Conservation (phyloP, 2,329 filamentous ascomycete genomes). For the Fusarium anguioides region DNA sequence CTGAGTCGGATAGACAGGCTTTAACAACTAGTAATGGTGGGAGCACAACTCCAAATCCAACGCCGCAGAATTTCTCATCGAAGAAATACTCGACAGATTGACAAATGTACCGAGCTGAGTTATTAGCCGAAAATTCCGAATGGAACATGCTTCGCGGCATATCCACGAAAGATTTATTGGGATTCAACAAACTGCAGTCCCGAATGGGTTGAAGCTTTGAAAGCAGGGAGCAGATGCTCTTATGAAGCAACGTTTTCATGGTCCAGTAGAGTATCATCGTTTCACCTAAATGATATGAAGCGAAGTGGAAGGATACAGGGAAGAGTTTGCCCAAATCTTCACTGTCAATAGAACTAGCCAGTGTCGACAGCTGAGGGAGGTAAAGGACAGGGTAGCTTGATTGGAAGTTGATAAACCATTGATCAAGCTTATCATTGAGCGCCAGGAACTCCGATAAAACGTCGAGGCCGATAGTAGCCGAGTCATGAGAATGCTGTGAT, state of each 20-base stretch:
- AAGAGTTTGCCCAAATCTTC: background rate
- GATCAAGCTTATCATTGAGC: fast-evolving
- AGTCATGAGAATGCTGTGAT: fast-evolving
- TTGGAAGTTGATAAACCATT: background rate
- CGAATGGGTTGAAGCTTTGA: background rate
- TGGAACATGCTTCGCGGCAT: fast-evolving
- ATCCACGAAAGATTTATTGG: fast-evolving
- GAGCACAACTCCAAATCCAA: background rate
- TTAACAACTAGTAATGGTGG: background rate
- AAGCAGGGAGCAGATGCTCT: fast-evolving
- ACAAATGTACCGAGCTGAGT: background rate
- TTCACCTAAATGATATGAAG: background rate
- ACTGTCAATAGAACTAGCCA: background rate
- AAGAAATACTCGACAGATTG: background rate
- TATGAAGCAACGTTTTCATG: background rate
- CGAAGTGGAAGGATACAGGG: background rate
- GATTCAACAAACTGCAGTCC: too few relatives aligned
- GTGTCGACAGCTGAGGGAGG: background rate
- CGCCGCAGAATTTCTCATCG: background rate
- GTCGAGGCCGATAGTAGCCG: fast-evolving
- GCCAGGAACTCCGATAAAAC: fast-evolving
- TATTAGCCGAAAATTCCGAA: fast-evolving
- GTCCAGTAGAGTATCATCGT: background rate
- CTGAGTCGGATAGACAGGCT: background rate
- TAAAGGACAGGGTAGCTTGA: background rate